Evolutionary conservation across 306 rosid species (phyloP).

Genomic region (Acacia confusa): DNA sequence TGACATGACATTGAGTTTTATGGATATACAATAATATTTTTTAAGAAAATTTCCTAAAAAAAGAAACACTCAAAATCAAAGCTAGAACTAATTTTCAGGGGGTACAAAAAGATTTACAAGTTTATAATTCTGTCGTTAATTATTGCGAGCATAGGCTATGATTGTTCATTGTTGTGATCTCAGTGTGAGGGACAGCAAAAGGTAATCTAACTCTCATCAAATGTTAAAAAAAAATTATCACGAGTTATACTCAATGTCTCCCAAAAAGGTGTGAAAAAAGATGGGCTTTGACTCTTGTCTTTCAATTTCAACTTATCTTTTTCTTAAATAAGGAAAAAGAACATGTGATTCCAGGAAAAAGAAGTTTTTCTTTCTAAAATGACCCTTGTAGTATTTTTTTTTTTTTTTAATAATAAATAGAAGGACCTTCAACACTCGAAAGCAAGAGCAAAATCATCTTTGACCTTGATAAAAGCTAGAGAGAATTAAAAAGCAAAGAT

Average conservation of each 20-base stretch:
- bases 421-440: background rate
- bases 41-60: too few relatives aligned
- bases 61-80: too few relatives aligned
- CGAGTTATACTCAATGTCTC: background rate
- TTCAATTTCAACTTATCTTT: background rate
- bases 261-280: background rate
- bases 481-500: background rate
- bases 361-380: background rate
- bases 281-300: background rate
- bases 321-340: background rate
- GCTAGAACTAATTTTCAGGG: too few relatives aligned
- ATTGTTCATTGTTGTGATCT: background rate
- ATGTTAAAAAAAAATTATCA: too few relatives aligned
- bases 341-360: background rate
- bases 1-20: too few relatives aligned
- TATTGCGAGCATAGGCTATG: background rate
- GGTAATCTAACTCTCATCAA: background rate
- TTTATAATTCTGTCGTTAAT: too few relatives aligned
- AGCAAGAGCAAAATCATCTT: background rate
- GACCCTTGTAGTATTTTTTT: background rate
- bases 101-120: background rate
- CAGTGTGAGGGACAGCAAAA: background rate
- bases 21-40: too few relatives aligned
- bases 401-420: background rate
- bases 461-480: background rate